A percentile compares a stretch with the other conserved stretches of the same genome.
Evolutionary conservation across 1,284 basidiomycete species (phyloP).

Genomic region (Pseudomicrostroma phylloplanum): DNA sequence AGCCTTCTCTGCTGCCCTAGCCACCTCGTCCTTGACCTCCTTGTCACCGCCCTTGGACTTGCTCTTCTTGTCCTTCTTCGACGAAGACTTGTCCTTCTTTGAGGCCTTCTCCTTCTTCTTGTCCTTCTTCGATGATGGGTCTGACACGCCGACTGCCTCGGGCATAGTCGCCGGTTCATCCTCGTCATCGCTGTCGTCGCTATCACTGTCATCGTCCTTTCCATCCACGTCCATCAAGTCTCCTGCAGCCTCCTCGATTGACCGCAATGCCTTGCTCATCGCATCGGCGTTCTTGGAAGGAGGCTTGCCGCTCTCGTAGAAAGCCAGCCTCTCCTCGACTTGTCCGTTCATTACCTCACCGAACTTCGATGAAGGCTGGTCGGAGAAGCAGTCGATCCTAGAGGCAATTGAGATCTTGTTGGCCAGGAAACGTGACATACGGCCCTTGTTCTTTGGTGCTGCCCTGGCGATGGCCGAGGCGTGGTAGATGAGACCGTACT

Average conservation of each 20-base stretch:
- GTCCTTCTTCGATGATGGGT: constrained; percentile 52
- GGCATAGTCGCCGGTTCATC: constrained; percentile 54
- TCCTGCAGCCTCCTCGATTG: constrained; percentile 66
- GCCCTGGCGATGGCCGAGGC: constrained; percentile 84
- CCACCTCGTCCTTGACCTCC: constrained; percentile 55
- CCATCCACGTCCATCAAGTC: constrained; percentile 65
- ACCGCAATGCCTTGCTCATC: constrained; percentile 78
- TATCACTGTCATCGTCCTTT: constrained; percentile 56
- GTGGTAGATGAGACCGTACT: constrained; percentile 96
- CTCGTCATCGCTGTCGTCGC: constrained; percentile 56
- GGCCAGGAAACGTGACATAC: constrained; percentile 78
- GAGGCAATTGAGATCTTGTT: constrained; percentile 99
- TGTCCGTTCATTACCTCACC: constrained; percentile 88
- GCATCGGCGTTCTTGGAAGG: constrained; percentile 46
- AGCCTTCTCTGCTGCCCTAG: constrained; percentile 53
- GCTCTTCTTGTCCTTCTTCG: constrained; percentile 26
- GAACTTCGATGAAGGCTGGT: constrained; percentile 78
- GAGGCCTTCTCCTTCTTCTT: constrained; percentile 62
- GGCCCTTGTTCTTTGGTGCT: constrained; percentile 95
- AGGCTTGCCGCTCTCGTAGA: constrained; percentile 66
- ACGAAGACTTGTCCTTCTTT: constrained; percentile 54
- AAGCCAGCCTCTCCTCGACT: constrained; percentile 89
- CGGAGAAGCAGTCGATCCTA: constrained; percentile 92
- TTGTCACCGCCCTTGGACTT: constrained; percentile 57
- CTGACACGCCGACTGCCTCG: constrained; percentile 33